phyloP scores from a whole-genome alignment of 495 filamentous ascomycete species.

The Penicillium silybi region DNA sequence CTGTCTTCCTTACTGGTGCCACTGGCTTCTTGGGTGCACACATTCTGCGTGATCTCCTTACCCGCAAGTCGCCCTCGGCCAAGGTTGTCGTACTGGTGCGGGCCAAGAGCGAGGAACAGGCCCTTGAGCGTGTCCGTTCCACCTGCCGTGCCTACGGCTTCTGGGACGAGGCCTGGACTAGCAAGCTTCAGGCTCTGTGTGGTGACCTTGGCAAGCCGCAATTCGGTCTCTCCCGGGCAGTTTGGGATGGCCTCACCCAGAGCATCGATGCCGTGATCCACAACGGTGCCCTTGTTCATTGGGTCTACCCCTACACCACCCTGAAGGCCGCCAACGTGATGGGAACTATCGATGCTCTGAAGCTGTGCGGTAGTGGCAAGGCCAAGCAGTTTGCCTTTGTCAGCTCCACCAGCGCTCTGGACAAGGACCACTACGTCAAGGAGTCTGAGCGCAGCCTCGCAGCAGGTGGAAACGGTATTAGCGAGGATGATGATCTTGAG shows the following conservation, averaged over 20 bases:
- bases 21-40: conserved; percentile 90
- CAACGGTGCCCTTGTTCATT: conserved; percentile 86
- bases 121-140: conserved; percentile 45
- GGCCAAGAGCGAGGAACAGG: conserved; percentile 51
- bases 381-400: conserved; percentile 82
- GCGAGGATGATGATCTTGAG: conserved; percentile 62
- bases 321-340: conserved; percentile 77
- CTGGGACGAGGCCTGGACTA: conserved; percentile 69
- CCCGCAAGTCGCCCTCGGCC: conserved; percentile 49
- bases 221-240: conserved; percentile 61
- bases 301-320: conserved; percentile 76
- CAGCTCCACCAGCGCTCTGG: conserved; percentile 79
- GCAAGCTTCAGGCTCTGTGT: conserved; percentile 58
- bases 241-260: conserved; percentile 60
- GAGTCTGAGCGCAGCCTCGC: conserved; percentile 59
- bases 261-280: conserved; percentile 79
- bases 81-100: conserved; percentile 80
- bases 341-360: conserved; percentile 72
- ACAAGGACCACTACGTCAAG: conserved; percentile 73
- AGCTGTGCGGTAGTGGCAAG: conserved; percentile 70
- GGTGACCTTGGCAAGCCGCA: conserved; percentile 70
- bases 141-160: conserved; percentile 63
- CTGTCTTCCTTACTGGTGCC: conserved; percentile 81
- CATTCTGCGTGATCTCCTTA: conserved; percentile 70
- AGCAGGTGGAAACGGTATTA: conserved; percentile 50